Evolutionary conservation across 2,329 filamentous ascomycete species (phyloP), one percentile per base, ranked within the genome.

Genomic region (Microthyrium microscopicum): DNA sequence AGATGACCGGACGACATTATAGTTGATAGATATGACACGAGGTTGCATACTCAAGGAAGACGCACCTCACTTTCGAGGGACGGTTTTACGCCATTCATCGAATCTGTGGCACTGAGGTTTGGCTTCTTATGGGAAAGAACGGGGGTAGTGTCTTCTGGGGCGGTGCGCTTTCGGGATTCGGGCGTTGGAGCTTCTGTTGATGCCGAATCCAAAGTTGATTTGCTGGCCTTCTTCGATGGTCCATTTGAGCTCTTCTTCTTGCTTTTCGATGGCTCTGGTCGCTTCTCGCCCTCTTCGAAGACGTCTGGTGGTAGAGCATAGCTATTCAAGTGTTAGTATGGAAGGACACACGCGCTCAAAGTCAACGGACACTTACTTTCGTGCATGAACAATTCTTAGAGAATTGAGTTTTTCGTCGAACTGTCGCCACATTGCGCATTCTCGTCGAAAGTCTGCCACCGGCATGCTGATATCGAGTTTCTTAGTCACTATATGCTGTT

Each of bases 291-390:
- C 17, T 74, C 60, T 30, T 75, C 68, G 51, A 98, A 98, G 3
- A 95, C 74, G 53, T 98, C 87, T 39, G 82, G 75, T 19, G 89
- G 89, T 18, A 98, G 67, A 49, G 84, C 75, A 51, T 81, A 80
- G 56, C 85, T 94, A 17, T 47, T 21, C 41, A 27, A 32, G n/a
- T 15, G 5, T 20, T 35, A 8, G 17, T 3, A 17, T 29, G 5
- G 21, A 5, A 5, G 13, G n/a, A 31, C 13, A 16, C 15, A 21
- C 11, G 9, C 13, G 19, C 3, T 11, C 11, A 12, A 18, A 9
- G 12, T 17, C 8, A 18, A 12, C 16, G 20, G 16, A 16, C 11
- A 60, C 76, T 58, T 65, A 93, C 85, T 78, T 91, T 55, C 82
- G 77, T 31, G 84, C 76, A 49, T 93, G 77, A 39, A 83, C 77